Evolutionary conservation across 2,329 filamentous ascomycete genomes (phyloP), one percentile per base, ranked within the genome.

Genomic region (Fusarium albosuccineum): DNA sequence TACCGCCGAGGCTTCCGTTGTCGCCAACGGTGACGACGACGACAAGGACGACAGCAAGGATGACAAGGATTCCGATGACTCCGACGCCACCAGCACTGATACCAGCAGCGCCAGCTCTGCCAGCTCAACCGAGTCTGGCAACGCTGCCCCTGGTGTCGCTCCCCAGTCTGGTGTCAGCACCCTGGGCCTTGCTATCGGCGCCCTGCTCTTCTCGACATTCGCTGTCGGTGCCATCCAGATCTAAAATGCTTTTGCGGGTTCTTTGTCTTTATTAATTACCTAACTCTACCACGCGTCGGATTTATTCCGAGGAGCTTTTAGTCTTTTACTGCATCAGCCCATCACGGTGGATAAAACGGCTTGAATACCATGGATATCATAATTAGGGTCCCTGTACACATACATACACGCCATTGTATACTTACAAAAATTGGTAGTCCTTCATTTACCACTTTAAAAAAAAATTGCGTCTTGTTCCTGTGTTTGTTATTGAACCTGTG

Each of bases 121-220:
- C 16, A 73, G 60, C 45, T 48, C 61, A 2, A 57, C 53, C 50
- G 53, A 55, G 48, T 55, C 68, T 5, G 68, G 58, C 44, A 72
- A 60, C 45, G 70, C 72, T 30, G 72, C 72, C 13, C 49, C 68
- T 8, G 63, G 67, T 33, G 33, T 69, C 16, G 53, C 56, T 10
- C 60, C 72, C 17, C 68, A 74, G 67, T 64, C 71, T 8, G 64
- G 70, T 16, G 56, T 79, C 39, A 77, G 57, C 66, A 78, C 71
- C 5, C 39, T 78, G 0, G 79, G 78, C 1, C 52, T 80, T 11
- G 73, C 75, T 3, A 70, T 81, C 4, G 78, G 78, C 3, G 78
- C 77, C 6, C 66, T 81, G 52, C 73, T 81, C 27, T 70, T 81
- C 59, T 79, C 78, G 5, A 78, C 78, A 22, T 63, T 72, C 16